These are phyloP conservation scores for Emmonsiellopsis sp. DNA, from an alignment of 2,329 filamentous ascomycete species.

Conservation along the genomic window DNA sequence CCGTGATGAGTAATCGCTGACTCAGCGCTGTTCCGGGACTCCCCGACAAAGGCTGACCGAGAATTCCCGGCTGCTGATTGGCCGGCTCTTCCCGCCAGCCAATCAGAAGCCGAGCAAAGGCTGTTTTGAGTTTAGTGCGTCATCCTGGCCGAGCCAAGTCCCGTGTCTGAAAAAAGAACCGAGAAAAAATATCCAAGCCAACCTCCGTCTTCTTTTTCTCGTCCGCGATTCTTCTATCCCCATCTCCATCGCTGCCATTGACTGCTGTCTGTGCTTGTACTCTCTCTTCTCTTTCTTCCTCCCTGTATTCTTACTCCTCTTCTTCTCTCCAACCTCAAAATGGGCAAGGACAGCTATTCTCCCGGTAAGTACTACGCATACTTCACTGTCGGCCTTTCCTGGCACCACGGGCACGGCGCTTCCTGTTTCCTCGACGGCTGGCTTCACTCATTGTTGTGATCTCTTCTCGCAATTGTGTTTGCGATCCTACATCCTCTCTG, in stretches of 20 bases:
- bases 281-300: slow-evolving; percentile 15
- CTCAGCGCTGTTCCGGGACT: background rate
- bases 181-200: background rate
- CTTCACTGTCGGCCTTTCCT: background rate
- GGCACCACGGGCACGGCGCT: background rate
- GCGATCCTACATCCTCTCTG: too few species aligned
- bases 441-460: too few species aligned
- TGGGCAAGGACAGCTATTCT: slow-evolving; percentile 38
- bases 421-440: background rate
- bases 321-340: slow-evolving; percentile 21
- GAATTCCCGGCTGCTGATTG: slow-evolving; percentile 3
- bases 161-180: background rate
- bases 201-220: slow-evolving; percentile 11
- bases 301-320: slow-evolving; percentile 23
- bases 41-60: background rate
- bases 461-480: too few species aligned
- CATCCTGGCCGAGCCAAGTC: slow-evolving; percentile 5
- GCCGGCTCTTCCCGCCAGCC: background rate
- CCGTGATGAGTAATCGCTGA: background rate
- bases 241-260: too few species aligned
- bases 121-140: background rate
- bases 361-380: slow-evolving; percentile 33
- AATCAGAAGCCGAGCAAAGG: slow-evolving; percentile 3
- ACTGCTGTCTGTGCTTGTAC: slow-evolving; percentile 6
- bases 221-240: slow-evolving; percentile 10